phyloP scores from a whole-genome alignment of 2,329 filamentous ascomycete species.

The Monosporascus sp. region DNA sequence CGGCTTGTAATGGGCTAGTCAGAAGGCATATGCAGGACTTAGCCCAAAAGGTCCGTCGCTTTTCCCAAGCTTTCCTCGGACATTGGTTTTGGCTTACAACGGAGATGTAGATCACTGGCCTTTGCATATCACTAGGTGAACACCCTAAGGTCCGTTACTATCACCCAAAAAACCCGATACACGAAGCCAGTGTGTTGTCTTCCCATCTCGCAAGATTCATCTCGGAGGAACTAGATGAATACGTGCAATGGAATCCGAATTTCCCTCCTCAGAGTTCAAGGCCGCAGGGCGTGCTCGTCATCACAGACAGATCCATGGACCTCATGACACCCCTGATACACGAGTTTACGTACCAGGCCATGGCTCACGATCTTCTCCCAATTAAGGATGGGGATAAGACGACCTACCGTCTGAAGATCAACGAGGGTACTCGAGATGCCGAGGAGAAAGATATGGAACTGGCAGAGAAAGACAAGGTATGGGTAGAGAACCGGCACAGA shows the following conservation, averaged over 20 bases:
- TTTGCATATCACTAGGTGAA: constrained; percentile 90
- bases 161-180: constrained; percentile 63
- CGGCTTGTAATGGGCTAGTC: constrained; percentile 79
- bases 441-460: constrained; percentile 91
- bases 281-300: constrained; percentile 75
- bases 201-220: constrained; percentile 85
- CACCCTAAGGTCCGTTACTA: constrained; percentile 93
- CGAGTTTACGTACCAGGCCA: constrained; percentile 97
- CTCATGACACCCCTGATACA: constrained; percentile 81
- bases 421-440: constrained; percentile 63
- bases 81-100: constrained; percentile 8
- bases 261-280: constrained; percentile 77
- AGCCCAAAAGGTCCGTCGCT: constrained; percentile 69
- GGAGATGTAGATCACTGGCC: constrained; percentile 61
- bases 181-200: constrained; percentile 85
- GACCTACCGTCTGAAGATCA: constrained; percentile 74
- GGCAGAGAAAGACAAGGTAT: constrained; percentile 83
- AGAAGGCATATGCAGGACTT: constrained; percentile 76
- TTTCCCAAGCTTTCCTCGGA: neutral
- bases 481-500: constrained; percentile 87
- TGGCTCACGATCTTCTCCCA: constrained; percentile 89
- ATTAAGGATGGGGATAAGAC: constrained; percentile 87
- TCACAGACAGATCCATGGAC: constrained; percentile 92
- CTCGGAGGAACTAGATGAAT: constrained; percentile 85
- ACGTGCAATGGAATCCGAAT: constrained; percentile 75